These are phyloP conservation scores for Ogataea sp. DNA, from an alignment of 805 yeast genomes.

Conservation along the genomic window DNA sequence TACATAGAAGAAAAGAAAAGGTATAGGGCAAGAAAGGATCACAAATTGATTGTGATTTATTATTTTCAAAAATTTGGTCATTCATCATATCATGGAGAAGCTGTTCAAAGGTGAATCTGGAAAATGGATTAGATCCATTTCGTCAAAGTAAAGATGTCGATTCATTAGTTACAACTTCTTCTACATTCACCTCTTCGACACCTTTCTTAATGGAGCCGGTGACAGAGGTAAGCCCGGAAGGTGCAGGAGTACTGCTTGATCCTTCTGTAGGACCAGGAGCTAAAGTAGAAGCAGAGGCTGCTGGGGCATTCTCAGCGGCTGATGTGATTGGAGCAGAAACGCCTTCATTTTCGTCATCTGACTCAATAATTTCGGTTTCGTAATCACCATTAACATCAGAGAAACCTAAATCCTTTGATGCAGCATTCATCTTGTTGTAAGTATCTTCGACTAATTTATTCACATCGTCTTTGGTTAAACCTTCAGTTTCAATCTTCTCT, in stretches of 20 bases:
- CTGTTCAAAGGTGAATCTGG: background rate
- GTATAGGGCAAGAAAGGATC: no score
- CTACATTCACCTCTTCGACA: background rate
- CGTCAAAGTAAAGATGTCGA: background rate
- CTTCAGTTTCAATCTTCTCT: slow-evolving; percentile 69
- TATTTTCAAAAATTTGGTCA: no score
- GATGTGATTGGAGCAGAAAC: background rate
- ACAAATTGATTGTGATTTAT: no score
- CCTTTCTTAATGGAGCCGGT: background rate
- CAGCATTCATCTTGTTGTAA: slow-evolving; percentile 47
- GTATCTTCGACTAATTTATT: slow-evolving; percentile 48
- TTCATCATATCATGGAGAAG: no score
- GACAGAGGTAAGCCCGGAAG: background rate
- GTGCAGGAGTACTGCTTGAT: background rate
- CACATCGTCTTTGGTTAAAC: slow-evolving; percentile 66
- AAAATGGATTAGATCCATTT: background rate
- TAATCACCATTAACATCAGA: slow-evolving; percentile 17
- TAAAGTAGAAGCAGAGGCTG: background rate
- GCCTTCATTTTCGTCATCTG: no score
- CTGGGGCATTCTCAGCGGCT: background rate
- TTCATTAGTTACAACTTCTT: background rate
- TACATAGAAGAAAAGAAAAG: no score
- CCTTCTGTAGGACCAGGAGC: background rate
- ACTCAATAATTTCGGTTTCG: background rate
- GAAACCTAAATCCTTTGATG: slow-evolving; percentile 34